Percentiles rank a stretch among this genome's conserved stretches.
Evolutionary conservation across 306 rosid species (phyloP).

Genomic region (Oxytropis ochrocephala): DNA sequence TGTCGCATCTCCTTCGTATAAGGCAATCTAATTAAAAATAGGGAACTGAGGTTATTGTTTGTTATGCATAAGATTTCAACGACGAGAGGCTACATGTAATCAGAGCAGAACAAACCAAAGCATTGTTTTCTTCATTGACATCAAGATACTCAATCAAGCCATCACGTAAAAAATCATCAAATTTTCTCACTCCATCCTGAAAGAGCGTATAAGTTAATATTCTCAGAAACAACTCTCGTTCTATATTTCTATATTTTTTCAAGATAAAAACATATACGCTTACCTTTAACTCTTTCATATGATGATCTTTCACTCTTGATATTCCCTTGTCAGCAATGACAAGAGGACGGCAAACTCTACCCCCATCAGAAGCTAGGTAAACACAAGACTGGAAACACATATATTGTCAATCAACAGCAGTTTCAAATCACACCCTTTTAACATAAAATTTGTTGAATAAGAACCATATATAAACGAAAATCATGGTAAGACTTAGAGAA

Average conservation of each 20-base stretch:
- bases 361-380: constrained; percentile 95
- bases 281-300: constrained; percentile 88
- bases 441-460: neutral
- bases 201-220: constrained; percentile 17
- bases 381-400: constrained; percentile 58
- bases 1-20: constrained; percentile 77
- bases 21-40: constrained; percentile 56
- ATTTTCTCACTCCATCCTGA: constrained; percentile 81
- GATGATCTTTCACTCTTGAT: constrained; percentile 76
- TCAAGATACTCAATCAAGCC: constrained; percentile 96
- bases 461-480: neutral
- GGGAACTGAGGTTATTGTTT: neutral
- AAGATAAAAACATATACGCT: constrained; percentile 12
- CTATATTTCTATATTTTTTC: neutral
- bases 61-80: constrained; percentile 2
- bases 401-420: constrained; percentile 7
- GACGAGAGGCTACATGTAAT: neutral
- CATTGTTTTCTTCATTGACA: constrained; percentile 94
- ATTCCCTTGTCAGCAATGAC: constrained; percentile 89
- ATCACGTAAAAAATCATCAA: constrained; percentile 75
- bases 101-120: constrained; percentile 56
- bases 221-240: neutral
- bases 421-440: neutral
- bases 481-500: neutral
- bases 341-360: constrained; percentile 95